Conservation (phyloP, 1,284 basidiomycete species). For the Rhodotorula mucilaginosa region DNA sequence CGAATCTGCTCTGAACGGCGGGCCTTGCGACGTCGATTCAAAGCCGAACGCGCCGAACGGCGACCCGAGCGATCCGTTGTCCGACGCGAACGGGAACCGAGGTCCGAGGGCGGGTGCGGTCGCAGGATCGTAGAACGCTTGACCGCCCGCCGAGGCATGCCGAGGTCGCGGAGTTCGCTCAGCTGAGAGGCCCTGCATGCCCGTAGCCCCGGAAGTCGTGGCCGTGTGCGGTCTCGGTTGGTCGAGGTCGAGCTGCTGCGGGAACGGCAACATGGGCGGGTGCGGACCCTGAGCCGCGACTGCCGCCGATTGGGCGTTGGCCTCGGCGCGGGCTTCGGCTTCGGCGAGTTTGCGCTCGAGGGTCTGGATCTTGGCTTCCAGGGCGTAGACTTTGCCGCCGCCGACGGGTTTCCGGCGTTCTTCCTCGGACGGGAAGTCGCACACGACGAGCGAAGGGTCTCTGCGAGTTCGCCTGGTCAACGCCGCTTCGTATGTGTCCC, state of each 20-base stretch:
- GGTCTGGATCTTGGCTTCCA: constrained; percentile 27
- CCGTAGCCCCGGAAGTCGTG: neutral
- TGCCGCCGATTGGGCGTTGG: neutral
- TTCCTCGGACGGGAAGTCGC: constrained; percentile 23
- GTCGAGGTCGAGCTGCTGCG: neutral
- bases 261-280: neutral
- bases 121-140: neutral
- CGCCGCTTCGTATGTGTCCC: neutral
- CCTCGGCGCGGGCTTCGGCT: neutral
- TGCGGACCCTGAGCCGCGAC: neutral
- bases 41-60: neutral
- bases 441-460: neutral
- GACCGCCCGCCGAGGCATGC: neutral
- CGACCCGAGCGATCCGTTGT: too few species aligned
- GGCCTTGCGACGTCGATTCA: neutral
- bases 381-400: constrained; percentile 18
- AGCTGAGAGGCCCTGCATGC: neutral
- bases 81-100: too few species aligned
- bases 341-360: constrained; percentile 3
- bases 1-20: too few species aligned
- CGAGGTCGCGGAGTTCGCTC: neutral
- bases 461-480: neutral
- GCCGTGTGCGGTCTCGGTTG: neutral
- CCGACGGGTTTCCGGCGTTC: constrained; percentile 27
- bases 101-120: neutral